A percentile compares a stretch with the other conserved stretches of the same genome.
Evolutionary conservation across 495 filamentous ascomycete genomes (phyloP).

Genomic region (Immersiella caudata): DNA sequence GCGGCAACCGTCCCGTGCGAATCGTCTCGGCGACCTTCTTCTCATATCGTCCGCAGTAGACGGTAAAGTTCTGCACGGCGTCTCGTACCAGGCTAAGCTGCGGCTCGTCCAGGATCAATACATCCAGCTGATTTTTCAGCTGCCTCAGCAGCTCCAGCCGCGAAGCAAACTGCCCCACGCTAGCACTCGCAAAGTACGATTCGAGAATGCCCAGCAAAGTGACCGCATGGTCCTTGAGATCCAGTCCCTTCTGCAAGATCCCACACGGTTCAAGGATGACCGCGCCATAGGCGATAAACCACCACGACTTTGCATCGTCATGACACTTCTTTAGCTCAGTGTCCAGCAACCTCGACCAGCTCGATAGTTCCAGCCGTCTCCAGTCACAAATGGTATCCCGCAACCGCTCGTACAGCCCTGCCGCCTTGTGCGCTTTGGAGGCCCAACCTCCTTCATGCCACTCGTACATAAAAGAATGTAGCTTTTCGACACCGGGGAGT

Average conservation of each 20-base stretch:
- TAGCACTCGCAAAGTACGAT: conserved; percentile 71
- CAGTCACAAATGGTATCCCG: conserved; percentile 78
- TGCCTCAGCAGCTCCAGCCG: conserved; percentile 73
- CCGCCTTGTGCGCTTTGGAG: conserved; percentile 73
- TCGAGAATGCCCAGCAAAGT: conserved; percentile 72
- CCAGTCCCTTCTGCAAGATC: conserved; percentile 55
- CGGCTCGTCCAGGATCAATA: conserved; percentile 59
- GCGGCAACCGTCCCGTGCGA: conserved; percentile 59
- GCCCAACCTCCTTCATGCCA: conserved; percentile 86
- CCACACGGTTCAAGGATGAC: conserved; percentile 75
- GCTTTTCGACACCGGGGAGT: conserved; percentile 78
- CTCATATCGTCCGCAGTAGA: conserved; percentile 70
- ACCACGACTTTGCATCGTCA: conserved; percentile 84
- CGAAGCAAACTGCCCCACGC: conserved; percentile 75
- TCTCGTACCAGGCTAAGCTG: conserved; percentile 55
- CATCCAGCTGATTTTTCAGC: conserved; percentile 64
- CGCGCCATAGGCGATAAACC: conserved; percentile 92
- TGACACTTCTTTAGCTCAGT: conserved; percentile 74
- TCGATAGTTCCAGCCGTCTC: conserved; percentile 86
- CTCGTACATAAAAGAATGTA: conserved; percentile 80
- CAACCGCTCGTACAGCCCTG: conserved; percentile 69
- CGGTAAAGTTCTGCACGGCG: conserved; percentile 76
- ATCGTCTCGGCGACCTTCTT: conserved; percentile 63
- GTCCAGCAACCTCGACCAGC: conserved; percentile 90
- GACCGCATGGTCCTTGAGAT: conserved; percentile 64